Conservation (phyloP, 2,329 filamentous ascomycete genomes). For the Sordariomycetes sp. region DNA sequence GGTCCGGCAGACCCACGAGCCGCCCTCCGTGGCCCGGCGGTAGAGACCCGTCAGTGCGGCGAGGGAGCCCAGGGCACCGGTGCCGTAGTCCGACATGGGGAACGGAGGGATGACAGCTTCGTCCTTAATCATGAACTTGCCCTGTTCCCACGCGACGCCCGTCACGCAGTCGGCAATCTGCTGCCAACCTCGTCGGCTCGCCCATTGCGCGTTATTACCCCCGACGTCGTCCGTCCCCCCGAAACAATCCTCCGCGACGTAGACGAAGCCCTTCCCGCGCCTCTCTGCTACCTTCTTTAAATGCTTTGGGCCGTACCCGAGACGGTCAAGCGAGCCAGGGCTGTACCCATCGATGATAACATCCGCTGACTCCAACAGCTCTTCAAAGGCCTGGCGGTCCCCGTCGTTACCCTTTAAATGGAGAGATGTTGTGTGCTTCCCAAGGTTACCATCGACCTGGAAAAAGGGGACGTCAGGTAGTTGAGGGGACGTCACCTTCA, state of each 20-base stretch:
- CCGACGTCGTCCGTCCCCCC: slow-evolving; percentile 19
- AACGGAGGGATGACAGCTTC: slow-evolving; percentile 56
- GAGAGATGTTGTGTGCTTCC: slow-evolving; percentile 53
- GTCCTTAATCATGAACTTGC: slow-evolving; percentile 43
- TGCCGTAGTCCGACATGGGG: slow-evolving; percentile 51
- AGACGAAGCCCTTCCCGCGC: slow-evolving; percentile 49
- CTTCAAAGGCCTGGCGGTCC: slow-evolving; percentile 43
- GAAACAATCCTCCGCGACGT: slow-evolving; percentile 61
- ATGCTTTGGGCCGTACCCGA: slow-evolving; percentile 2
- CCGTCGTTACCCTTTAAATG: slow-evolving; percentile 38
- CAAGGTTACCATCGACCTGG: slow-evolving; percentile 59
- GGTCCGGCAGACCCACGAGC: slow-evolving; percentile 51
- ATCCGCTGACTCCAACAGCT: slow-evolving; percentile 47
- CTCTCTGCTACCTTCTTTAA: slow-evolving; percentile 31
- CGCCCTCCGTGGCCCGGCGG: slow-evolving; percentile 46
- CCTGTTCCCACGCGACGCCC: slow-evolving; percentile 48
- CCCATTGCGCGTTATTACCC: slow-evolving; percentile 38
- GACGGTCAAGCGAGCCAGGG: slow-evolving; percentile 40
- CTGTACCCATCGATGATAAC: slow-evolving; percentile 57
- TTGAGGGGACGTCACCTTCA: slow-evolving; percentile 55
- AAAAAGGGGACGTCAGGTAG: slow-evolving; percentile 62
- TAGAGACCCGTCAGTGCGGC: slow-evolving; percentile 52
- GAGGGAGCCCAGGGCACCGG: slow-evolving; percentile 58
- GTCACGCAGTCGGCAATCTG: slow-evolving; percentile 52
- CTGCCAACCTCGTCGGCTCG: slow-evolving; percentile 53